Evolutionary conservation across 2,329 filamentous ascomycete genomes (phyloP), one percentile per base, ranked within the genome.

Genomic region (Colletotrichum aenigma): DNA sequence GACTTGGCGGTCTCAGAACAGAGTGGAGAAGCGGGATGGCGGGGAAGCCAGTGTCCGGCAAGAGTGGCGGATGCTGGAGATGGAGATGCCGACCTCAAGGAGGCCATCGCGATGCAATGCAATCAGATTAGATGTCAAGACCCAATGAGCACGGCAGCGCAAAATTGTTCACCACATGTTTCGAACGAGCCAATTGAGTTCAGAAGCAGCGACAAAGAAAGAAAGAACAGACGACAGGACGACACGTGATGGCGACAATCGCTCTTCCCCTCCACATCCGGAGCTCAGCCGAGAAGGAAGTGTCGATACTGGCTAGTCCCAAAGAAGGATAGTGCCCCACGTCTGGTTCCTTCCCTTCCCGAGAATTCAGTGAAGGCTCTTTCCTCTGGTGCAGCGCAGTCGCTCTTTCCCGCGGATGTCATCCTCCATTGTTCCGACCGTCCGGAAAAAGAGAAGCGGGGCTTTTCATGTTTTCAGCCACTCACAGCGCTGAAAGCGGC

Each of bases 341-440:
- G 68, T 21, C 61, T 75, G 52, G 52, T 75, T 75, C 72, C 72
- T 75, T 75, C n/a, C 72, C 69, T 75, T 75, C 68, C 72, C 72
- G 72, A 74, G 70, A 52, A 43, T 24, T 60, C 43, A 24, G 60
- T 60, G 67, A 66, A 66, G 60, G 70, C 56, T 62, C 66, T 69
- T 34, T 24, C n/a, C 9, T 60, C 28, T 61, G 60, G 55, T 36
- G 66, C 66, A 48, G 32, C 66, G 61, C 72, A 74, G 52, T 26
- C 26, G 60, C 61, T 71, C 72, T 71, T 75, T 71, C 68, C 68
- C 72, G 72, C 72, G 72, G 72, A 16, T 71, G 68, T 71, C 55
- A 34, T 66, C 34, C 48, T 71, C 68, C 36, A 75, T 71, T 55
- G 52, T 72, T 72, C 72, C 72, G 61, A 66, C 34, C 62, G 55